Percentiles rank a stretch among this genome's conserved stretches.
Evolutionary conservation across 2,329 filamentous ascomycete species (phyloP).

Genomic region (Neonectria ditissima): DNA sequence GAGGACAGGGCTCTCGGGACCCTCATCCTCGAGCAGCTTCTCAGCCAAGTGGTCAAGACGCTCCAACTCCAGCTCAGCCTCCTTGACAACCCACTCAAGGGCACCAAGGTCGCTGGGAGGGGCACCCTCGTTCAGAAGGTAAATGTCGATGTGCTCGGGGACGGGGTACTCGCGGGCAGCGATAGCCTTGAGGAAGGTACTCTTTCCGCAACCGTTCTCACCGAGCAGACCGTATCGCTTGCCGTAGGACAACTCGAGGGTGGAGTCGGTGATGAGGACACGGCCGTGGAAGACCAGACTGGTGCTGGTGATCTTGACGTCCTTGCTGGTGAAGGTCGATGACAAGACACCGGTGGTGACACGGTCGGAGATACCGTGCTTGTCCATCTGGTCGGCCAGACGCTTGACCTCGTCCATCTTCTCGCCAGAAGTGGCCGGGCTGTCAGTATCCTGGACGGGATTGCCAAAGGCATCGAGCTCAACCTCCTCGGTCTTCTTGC

Average conservation of each 20-base stretch:
- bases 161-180: constrained; percentile 94
- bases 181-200: constrained; percentile 96
- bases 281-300: constrained; percentile 98
- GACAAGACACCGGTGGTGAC: constrained; percentile 97
- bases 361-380: constrained; percentile 94
- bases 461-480: constrained; percentile 74
- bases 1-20: constrained; percentile 88
- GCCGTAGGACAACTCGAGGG: constrained; percentile 91
- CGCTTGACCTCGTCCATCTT: constrained; percentile 87
- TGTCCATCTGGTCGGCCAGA: constrained; percentile 92
- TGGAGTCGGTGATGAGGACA: constrained; percentile 94
- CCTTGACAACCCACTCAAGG: constrained; percentile 95
- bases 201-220: constrained; percentile 99
- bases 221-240: constrained; percentile 94
- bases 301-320: constrained; percentile 95
- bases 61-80: constrained; percentile 93
- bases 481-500: constrained; percentile 78
- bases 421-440: constrained; percentile 75
- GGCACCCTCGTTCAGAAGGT: constrained; percentile 96
- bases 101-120: constrained; percentile 89
- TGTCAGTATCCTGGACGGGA: constrained; percentile 65
- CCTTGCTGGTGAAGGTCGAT: constrained; percentile 85
- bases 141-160: constrained; percentile 97
- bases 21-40: constrained; percentile 89
- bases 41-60: constrained; percentile 90